These are phyloP conservation scores for Leucosporidium creatinivorum DNA, from an alignment of 768 basidiomycete species.

Conservation along the genomic window DNA sequence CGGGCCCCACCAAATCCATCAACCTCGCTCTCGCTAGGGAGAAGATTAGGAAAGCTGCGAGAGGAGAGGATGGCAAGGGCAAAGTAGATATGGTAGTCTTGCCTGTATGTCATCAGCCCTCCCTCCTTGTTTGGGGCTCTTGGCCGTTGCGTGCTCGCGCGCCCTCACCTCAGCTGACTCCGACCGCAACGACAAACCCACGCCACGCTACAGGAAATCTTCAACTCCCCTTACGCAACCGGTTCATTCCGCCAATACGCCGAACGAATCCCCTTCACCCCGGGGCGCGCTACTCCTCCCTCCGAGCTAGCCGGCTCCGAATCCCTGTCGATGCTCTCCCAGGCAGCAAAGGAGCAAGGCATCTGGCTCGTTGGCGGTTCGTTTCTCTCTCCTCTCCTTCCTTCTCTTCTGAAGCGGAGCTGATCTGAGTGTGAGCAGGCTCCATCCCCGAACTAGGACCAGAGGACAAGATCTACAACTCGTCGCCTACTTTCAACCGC, in stretches of 20 bases:
- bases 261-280: slow-evolving; percentile 54
- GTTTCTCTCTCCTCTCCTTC: background rate
- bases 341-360: slow-evolving; percentile 64
- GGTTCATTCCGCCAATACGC: slow-evolving; percentile 33
- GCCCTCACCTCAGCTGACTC: background rate
- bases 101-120: slow-evolving; percentile 63
- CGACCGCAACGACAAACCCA: too few species aligned
- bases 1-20: slow-evolving; percentile 63
- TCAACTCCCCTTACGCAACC: slow-evolving; percentile 46
- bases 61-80: slow-evolving; percentile 51
- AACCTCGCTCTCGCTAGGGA: slow-evolving; percentile 71
- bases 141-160: slow-evolving; percentile 48
- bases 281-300: slow-evolving; percentile 45
- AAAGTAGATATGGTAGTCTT: slow-evolving; percentile 77
- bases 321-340: slow-evolving; percentile 72
- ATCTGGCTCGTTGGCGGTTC: slow-evolving; percentile 91
- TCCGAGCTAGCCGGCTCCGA: slow-evolving; percentile 62
- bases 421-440: slow-evolving; percentile 47
- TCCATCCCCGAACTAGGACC: slow-evolving; percentile 81
- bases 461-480: slow-evolving; percentile 74
- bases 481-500: slow-evolving; percentile 46
- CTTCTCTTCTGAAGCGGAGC: slow-evolving; percentile 13
- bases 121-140: background rate
- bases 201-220: slow-evolving; percentile 45
- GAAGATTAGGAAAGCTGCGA: slow-evolving; percentile 54